Percentiles rank a stretch among this genome's conserved stretches.
Conservation (phyloP, 371 early-diverging fungal genomes). For the Mucor plumbeus region DNA sequence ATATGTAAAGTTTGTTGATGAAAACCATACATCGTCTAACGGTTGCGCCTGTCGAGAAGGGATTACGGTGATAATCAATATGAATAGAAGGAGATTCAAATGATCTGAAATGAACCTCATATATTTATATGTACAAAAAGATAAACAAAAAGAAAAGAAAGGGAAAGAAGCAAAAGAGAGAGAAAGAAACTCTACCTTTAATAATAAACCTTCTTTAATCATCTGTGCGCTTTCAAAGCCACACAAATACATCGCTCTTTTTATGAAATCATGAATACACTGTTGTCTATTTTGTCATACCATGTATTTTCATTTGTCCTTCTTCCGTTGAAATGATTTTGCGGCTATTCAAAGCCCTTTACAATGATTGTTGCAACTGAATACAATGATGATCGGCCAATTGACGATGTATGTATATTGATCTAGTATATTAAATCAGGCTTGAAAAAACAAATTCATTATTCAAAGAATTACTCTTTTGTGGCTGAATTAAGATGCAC, state of each 20-base stretch:
- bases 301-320: not conserved
- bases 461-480: too few species aligned
- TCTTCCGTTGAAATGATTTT: not conserved
- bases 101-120: conserved; percentile 9
- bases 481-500: too few species aligned
- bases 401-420: too few species aligned
- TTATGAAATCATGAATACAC: not conserved
- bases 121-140: not conserved
- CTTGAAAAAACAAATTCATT: too few species aligned
- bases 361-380: too few species aligned
- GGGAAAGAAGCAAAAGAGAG: not conserved
- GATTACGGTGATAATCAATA: not conserved
- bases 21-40: conserved; percentile 25
- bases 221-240: conserved; percentile 10
- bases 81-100: not conserved
- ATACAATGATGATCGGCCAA: too few species aligned
- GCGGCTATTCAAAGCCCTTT: not conserved
- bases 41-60: conserved; percentile 11
- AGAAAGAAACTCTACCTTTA: not conserved
- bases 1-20: conserved; percentile 24
- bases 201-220: conserved; percentile 3
- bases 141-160: not conserved
- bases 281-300: not conserved
- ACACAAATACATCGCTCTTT: conserved; percentile 1
- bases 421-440: too few species aligned